phyloP scores from a whole-genome alignment of 1,284 basidiomycete species.

The Coniophora puteana region DNA sequence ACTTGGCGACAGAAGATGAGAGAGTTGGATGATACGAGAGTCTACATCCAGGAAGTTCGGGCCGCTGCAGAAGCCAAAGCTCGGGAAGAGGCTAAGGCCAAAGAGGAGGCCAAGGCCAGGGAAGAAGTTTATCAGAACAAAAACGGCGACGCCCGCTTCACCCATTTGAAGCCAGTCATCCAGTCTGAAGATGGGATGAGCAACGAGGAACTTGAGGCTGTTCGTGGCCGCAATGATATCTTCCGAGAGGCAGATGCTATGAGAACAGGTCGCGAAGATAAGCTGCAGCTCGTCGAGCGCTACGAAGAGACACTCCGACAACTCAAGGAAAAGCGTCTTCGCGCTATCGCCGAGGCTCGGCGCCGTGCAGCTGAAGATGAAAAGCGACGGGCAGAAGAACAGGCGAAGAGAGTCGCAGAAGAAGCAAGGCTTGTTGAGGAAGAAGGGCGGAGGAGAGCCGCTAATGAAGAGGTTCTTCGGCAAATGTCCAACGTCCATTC shows the following conservation, averaged over 20 bases:
- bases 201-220: conserved; percentile 15
- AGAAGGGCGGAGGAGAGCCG: conserved; percentile 5
- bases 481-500: no score
- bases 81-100: conserved; percentile 20
- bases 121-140: no score
- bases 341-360: no score
- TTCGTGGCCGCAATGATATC: conserved; percentile 12
- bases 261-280: no score
- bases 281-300: background rate
- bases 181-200: conserved; percentile 19
- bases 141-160: no score
- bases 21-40: background rate
- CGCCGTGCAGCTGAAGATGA: conserved; percentile 9
- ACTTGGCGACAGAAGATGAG: no score
- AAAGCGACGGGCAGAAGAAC: conserved; percentile 22
- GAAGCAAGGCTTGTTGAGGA: background rate
- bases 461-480: no score
- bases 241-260: no score
- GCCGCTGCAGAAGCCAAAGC: no score
- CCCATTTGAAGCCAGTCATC: conserved; percentile 10
- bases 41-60: no score
- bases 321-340: background rate
- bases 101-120: conserved; percentile 24
- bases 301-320: background rate
- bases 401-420: conserved; percentile 14